These are phyloP conservation scores for Gracilaria caudata DNA, from an alignment of 23 red algal species.

Conservation along the genomic window DNA sequence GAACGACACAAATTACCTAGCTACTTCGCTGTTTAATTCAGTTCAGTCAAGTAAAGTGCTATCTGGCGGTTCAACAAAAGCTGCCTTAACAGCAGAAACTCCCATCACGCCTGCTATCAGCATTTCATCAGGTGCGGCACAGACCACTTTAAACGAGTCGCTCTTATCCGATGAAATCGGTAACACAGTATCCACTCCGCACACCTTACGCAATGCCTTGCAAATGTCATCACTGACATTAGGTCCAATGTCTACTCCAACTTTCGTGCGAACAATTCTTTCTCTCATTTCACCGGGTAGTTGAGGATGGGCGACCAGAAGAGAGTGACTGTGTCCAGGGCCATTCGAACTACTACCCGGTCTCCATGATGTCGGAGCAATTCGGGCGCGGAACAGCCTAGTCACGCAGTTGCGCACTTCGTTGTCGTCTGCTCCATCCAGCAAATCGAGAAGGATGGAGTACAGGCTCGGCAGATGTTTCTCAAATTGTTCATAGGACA, in stretches of 20 bases:
- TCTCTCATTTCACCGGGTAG: conserved; percentile 48
- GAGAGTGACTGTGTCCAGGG: conserved; percentile 3
- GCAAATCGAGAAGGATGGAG: conserved; percentile 58
- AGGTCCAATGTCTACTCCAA: conserved; percentile 7
- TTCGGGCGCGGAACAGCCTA: conserved; percentile 45
- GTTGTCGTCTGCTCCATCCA: conserved; percentile 56
- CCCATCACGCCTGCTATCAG: conserved; percentile 45
- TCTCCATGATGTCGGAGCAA: neutral
- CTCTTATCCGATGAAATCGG: conserved; percentile 29
- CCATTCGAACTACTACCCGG: neutral
- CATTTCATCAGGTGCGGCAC: conserved; percentile 72
- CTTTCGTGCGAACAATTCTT: conserved; percentile 31
- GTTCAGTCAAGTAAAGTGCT: conserved; percentile 44
- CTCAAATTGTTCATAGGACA: conserved; percentile 75
- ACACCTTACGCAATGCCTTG: conserved; percentile 42
- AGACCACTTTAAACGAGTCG: conserved; percentile 40
- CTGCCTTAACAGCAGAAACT: conserved; percentile 44
- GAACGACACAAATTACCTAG: neutral
- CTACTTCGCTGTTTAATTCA: neutral
- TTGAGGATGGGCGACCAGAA: conserved; percentile 27
- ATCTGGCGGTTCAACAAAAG: conserved; percentile 33
- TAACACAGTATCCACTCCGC: conserved; percentile 37
- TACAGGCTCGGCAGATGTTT: conserved; percentile 50
- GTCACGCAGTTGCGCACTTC: conserved; percentile 67
- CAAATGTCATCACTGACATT: conserved; percentile 45